Percentiles rank a stretch among this genome's conserved stretches.
phyloP scores from a whole-genome alignment of 140 eudicot genomes.

The Oenanthe javanica region DNA sequence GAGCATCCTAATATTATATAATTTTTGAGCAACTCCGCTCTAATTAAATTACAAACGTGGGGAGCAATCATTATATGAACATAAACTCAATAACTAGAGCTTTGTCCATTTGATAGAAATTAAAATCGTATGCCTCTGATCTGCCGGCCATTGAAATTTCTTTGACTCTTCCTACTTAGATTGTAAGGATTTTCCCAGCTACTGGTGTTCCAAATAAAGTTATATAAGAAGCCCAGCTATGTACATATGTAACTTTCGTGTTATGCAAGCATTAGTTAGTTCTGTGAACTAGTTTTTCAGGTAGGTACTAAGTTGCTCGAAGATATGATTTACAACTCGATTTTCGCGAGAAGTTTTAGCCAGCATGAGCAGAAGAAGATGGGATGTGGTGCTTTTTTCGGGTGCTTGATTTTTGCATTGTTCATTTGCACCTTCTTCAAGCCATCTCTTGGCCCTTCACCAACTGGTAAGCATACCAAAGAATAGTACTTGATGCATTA shows the following conservation, averaged over 20 bases:
- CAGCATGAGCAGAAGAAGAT: slow-evolving; percentile 41
- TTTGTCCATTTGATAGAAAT: neutral
- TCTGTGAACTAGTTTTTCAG: neutral
- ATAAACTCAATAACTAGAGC: neutral
- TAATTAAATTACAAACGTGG: slow-evolving; percentile 9
- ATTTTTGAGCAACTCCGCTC: neutral
- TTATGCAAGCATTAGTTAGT: neutral
- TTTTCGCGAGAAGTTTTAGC: slow-evolving; percentile 57
- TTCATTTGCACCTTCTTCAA: slow-evolving; percentile 37
- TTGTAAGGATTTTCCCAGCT: neutral
- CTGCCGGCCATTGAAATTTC: slow-evolving; percentile 10
- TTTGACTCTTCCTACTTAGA: neutral
- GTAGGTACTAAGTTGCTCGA: neutral
- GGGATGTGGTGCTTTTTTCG: slow-evolving; percentile 36
- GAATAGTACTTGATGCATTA: neutral
- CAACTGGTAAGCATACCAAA: slow-evolving; percentile 34
- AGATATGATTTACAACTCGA: slow-evolving; percentile 42
- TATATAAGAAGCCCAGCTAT: neutral
- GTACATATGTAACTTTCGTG: too few relatives aligned
- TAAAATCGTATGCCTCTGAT: neutral
- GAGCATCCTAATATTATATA: neutral
- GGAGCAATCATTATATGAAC: slow-evolving; percentile 12
- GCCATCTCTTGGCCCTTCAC: slow-evolving; percentile 37
- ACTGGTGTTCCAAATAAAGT: neutral
- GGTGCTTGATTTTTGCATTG: slow-evolving; percentile 34